phyloP scores from a whole-genome alignment of 805 yeast genomes.

The Nakazawaea pomicola region DNA sequence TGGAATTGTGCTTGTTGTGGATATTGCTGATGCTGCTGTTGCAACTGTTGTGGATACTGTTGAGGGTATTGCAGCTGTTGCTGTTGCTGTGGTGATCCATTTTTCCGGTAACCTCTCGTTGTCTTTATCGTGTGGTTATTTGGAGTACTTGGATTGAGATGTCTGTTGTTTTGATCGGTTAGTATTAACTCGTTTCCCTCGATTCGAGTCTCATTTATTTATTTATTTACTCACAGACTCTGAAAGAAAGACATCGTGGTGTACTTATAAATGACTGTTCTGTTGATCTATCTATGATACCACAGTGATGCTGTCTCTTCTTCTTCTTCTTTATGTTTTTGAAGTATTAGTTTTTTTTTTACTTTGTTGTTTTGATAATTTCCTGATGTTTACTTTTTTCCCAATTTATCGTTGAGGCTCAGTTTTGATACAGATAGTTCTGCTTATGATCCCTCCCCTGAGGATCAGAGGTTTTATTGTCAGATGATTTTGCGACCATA shows the following conservation, averaged over 20 bases:
- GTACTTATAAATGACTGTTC: too few species aligned
- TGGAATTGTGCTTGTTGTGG: slow-evolving; percentile 14
- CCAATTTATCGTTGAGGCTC: slow-evolving; percentile 11
- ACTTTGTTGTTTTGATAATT: background rate
- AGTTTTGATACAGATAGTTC: too few species aligned
- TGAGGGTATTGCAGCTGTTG: too few species aligned
- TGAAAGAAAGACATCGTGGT: slow-evolving; percentile 17
- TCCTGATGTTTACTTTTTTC: slow-evolving; percentile 20
- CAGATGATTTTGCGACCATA: too few species aligned
- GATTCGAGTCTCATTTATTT: too few species aligned
- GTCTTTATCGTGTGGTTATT: slow-evolving; percentile 31
- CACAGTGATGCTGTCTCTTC: too few species aligned
- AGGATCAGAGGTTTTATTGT: too few species aligned
- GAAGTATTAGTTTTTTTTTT: background rate
- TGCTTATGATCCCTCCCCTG: too few species aligned
- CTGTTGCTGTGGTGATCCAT: too few species aligned
- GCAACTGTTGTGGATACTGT: slow-evolving; percentile 18
- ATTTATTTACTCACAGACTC: slow-evolving; percentile 15
- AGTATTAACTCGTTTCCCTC: too few species aligned
- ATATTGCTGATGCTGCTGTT: slow-evolving; percentile 15
- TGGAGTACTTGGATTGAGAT: slow-evolving; percentile 14
- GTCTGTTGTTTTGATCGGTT: background rate
- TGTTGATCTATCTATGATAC: too few species aligned
- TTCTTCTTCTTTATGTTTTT: too few species aligned
- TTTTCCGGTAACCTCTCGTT: slow-evolving; percentile 27